A percentile compares a stretch with the other conserved stretches of the same genome.
phyloP scores from a whole-genome alignment of 306 rosid genomes.

The Cotoneaster glaucophyllus region DNA sequence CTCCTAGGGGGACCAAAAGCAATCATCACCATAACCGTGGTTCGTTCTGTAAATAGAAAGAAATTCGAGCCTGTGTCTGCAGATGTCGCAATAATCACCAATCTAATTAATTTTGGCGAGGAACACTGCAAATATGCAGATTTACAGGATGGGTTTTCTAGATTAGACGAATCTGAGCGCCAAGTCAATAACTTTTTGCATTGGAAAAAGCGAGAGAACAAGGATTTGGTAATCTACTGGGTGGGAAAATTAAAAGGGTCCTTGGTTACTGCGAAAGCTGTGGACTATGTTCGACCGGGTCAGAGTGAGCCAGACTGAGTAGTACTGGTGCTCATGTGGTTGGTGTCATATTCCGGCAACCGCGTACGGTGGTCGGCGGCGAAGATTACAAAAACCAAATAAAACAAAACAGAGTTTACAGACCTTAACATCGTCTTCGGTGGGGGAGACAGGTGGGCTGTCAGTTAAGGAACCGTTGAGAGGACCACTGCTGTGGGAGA shows the following conservation, averaged over 20 bases:
- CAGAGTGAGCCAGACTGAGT: constrained; percentile 23
- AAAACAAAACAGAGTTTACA: not conserved
- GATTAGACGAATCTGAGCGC: not conserved
- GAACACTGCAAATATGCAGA: not conserved
- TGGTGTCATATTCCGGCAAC: constrained; percentile 25
- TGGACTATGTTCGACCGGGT: constrained; percentile 19
- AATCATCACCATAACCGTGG: not conserved
- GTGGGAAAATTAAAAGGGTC: not conserved
- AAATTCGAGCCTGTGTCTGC: not conserved
- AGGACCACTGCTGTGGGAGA: constrained; percentile 92
- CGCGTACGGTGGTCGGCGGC: constrained; percentile 10
- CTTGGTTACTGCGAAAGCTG: constrained; percentile 70
- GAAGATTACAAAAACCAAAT: not conserved
- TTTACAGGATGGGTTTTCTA: not conserved
- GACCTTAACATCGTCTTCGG: constrained; percentile 89
- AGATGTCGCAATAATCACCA: not conserved
- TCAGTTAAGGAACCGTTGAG: constrained; percentile 87
- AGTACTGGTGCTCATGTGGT: constrained; percentile 12
- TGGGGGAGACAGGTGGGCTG: constrained; percentile 89
- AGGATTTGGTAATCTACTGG: not conserved
- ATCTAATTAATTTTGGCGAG: not conserved
- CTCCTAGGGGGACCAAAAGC: not conserved
- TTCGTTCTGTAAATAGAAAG: not conserved
- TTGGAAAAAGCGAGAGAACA: constrained; percentile 23
- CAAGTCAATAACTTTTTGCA: not conserved